A percentile compares a stretch with the other conserved stretches of the same genome.
Conservation (phyloP, 306 rosid genomes). For the Rubus idaeus region DNA sequence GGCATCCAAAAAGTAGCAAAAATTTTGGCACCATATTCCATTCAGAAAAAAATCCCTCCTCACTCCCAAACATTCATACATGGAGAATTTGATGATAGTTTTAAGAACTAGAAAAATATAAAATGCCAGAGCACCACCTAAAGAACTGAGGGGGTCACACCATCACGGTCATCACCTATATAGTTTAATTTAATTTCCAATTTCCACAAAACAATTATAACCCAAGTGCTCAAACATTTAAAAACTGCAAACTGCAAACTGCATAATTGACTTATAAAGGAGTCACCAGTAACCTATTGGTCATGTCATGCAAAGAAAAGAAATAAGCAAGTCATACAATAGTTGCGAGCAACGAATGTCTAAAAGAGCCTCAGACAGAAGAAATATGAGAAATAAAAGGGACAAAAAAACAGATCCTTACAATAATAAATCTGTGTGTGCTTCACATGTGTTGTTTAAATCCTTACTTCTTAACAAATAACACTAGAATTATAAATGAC, state of each 20-base stretch:
- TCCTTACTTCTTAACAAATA: not conserved
- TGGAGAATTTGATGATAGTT: not conserved
- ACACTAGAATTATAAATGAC: not conserved
- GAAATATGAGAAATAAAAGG: not conserved
- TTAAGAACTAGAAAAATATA: not conserved
- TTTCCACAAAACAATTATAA: not conserved
- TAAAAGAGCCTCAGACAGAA: not conserved
- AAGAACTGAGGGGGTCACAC: not conserved
- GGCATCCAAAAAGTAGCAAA: not conserved
- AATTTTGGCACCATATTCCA: not conserved
- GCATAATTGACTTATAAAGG: not conserved
- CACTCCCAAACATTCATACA: not conserved
- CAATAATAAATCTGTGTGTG: not conserved
- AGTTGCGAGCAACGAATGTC: not conserved
- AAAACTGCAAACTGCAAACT: not conserved
- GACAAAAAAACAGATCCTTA: not conserved
- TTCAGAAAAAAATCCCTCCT: not conserved
- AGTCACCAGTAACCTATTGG: not conserved
- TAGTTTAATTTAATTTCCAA: not conserved
- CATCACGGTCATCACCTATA: not conserved
- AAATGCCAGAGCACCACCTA: not conserved
- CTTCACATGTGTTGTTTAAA: not conserved
- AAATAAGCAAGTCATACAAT: not conserved
- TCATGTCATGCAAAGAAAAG: not conserved
- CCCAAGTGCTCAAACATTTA: not conserved